Evolutionary conservation across 1,284 basidiomycete species (phyloP), one percentile per base, ranked within the genome.

Genomic region (Cutaneotrichosporon spelunceum): DNA sequence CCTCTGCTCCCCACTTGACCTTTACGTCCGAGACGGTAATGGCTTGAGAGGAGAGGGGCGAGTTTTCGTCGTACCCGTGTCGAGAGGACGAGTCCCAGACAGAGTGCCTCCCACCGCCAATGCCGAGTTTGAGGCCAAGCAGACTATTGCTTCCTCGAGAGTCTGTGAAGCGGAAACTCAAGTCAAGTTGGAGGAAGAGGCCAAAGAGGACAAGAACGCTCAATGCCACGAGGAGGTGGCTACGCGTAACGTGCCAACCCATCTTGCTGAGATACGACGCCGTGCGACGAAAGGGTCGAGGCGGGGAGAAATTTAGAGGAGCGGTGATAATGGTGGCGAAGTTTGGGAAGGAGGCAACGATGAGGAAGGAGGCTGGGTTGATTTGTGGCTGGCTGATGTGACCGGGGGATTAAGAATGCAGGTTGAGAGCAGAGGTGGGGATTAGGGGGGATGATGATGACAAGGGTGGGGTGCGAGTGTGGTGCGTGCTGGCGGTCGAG

Each of bases 161-260:
- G 47, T 76, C 71, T 16, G 70, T 68, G 56, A 72, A 70, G 23
- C 67, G 66, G 24, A 74, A 63, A n/a, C 74, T 72, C 30, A 76
- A 63, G 68, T 77, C 75, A 58, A 77, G 71, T 59, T 79, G 77
- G 14, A 76, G 67, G 53, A 79, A 70, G 30, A 79, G 65, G 19
- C 70, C 70, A 23, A 78, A 67, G 45, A 79, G 56, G 39, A 74
- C 60, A 21, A 73, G 70, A 45, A 76, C 61, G 27, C 67, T 59
- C 34, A 79, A 68, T 48, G 78, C 65, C 53, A 78, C 68, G 33
- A 78, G 61, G 39, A 79, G 62, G 60, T 79, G 77, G 16, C 78
- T 68, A 26, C 74, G 66, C 36, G 78, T 76, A 3, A 72, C 67
- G 64, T 76, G 72, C 66, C 70, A 71, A 34, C 70, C 57, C 64